Conservation (phyloP, 1,139 yeast species). For the Candida sanyaensis region DNA sequence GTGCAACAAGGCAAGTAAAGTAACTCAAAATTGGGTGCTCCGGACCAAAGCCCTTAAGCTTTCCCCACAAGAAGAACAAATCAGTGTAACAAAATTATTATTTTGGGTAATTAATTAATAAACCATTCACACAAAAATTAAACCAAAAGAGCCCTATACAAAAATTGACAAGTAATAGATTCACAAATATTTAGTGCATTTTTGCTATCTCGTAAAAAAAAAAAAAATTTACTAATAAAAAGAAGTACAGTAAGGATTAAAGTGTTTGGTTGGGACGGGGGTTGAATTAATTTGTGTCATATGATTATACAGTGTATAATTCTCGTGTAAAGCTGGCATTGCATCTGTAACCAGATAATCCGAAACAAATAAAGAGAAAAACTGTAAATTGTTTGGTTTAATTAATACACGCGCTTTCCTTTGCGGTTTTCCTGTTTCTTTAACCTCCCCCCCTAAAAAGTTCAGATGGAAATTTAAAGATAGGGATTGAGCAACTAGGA, state of each 20-base stretch:
- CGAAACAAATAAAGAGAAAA: neutral
- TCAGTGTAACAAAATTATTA: no score
- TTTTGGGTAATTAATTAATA: no score
- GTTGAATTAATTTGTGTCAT: neutral
- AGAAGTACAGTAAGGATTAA: no score
- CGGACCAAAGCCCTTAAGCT: no score
- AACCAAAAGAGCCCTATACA: neutral
- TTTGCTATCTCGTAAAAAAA: neutral
- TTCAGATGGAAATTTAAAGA: no score
- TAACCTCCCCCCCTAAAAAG: no score
- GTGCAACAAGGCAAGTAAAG: neutral
- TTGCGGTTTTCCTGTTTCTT: no score
- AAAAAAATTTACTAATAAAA: no score
- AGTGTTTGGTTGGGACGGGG: neutral
- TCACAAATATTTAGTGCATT: no score
- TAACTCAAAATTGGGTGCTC: no score
- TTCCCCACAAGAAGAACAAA: neutral
- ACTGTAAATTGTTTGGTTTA: neutral
- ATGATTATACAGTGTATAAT: neutral
- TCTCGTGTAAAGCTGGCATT: neutral
- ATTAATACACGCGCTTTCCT: no score
- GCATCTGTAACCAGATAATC: neutral
- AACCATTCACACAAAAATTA: neutral
- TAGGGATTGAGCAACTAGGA: neutral
- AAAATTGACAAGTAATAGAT: no score